Conservation (phyloP, 192 early-diverging fungal genomes). For the Glomus cerebriforme region DNA sequence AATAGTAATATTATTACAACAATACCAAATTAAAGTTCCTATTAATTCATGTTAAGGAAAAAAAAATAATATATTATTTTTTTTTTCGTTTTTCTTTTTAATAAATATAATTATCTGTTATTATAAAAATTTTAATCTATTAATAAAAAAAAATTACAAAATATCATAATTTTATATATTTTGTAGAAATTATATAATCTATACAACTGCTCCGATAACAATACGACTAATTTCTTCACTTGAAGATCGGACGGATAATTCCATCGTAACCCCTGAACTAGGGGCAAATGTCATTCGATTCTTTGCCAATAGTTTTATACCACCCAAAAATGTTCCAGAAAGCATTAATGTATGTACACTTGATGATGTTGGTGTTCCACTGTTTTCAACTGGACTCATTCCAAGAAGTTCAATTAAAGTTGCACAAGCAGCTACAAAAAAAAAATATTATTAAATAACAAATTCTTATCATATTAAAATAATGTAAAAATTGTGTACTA, state of each 20-base stretch:
- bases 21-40: too few relatives aligned
- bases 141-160: too few relatives aligned
- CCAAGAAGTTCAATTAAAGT: slow-evolving; percentile 79
- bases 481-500: background rate
- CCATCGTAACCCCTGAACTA: slow-evolving; percentile 86
- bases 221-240: slow-evolving; percentile 67
- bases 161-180: slow-evolving; percentile 2
- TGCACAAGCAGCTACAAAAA: slow-evolving; percentile 58
- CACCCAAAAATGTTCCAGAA: slow-evolving; percentile 87
- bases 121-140: too few relatives aligned
- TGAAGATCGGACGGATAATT: slow-evolving; percentile 80
- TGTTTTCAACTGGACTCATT: slow-evolving; percentile 82
- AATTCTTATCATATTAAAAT: background rate
- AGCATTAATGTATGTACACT: slow-evolving; percentile 84
- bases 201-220: slow-evolving; percentile 81
- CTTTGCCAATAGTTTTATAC: slow-evolving; percentile 69
- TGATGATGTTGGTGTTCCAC: slow-evolving; percentile 66
- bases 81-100: too few relatives aligned
- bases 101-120: too few relatives aligned
- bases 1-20: too few relatives aligned
- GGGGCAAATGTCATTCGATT: slow-evolving; percentile 89
- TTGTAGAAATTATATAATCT: slow-evolving; percentile 24
- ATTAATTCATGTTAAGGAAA: too few relatives aligned
- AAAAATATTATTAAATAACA: background rate
- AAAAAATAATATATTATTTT: too few relatives aligned